phyloP scores from a whole-genome alignment of 495 filamentous ascomycete species.

The Sphaerosporella brunnea region DNA sequence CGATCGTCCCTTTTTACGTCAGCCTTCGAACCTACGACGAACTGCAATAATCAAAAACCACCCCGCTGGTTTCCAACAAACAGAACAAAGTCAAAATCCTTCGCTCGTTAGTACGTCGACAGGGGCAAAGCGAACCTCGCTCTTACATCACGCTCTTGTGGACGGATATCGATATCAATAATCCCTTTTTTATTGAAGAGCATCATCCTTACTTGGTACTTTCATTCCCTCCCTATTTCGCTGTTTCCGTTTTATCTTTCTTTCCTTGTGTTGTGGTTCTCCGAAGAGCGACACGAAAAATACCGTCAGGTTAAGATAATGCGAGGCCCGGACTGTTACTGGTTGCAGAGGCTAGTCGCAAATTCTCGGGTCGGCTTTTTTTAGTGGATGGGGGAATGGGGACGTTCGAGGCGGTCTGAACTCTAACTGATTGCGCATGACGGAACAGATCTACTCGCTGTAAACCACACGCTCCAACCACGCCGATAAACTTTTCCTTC shows the following conservation, averaged over 20 bases:
- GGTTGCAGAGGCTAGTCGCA: constrained; percentile 3
- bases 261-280: not conserved
- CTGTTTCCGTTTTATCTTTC: not conserved
- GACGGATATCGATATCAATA: constrained; percentile 2
- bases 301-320: not conserved
- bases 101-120: not conserved
- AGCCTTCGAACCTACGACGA: too few species aligned
- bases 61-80: too few species aligned
- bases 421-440: constrained; percentile 10
- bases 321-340: not conserved
- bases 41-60: too few species aligned
- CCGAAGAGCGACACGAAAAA: not conserved
- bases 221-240: not conserved
- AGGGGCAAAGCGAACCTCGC: not conserved
- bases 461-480: constrained; percentile 5
- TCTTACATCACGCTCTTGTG: not conserved
- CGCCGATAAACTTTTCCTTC: constrained; percentile 13
- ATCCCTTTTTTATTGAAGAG: not conserved
- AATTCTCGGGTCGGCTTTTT: not conserved
- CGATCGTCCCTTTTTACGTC: too few species aligned
- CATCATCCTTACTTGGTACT: constrained; percentile 2
- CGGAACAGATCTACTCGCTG: constrained; percentile 3
- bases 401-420: not conserved
- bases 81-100: not conserved
- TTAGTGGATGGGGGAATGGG: not conserved